Percentiles rank a stretch among this genome's conserved stretches.
These are phyloP conservation scores for Asparagopsis taxiformis DNA, from an alignment of 31 red algal genomes.

Conservation along the genomic window DNA sequence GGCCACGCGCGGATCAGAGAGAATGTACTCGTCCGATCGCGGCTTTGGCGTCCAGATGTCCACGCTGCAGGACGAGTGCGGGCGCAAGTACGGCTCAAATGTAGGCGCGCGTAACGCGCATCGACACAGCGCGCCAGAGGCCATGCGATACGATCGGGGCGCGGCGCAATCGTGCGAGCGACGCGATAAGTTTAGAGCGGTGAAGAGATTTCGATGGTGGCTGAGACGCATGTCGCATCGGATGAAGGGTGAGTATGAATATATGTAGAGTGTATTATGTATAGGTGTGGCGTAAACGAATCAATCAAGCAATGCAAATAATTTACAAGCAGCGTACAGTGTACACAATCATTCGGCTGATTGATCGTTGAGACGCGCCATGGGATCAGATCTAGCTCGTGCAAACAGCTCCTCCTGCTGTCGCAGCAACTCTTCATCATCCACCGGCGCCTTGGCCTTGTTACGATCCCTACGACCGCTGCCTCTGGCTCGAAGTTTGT, in stretches of 20 bases:
- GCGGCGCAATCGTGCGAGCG: not conserved
- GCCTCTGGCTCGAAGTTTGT: slow-evolving; percentile 29
- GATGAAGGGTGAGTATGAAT: slow-evolving; percentile 1
- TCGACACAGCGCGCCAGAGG: no score
- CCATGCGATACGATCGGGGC: not conserved
- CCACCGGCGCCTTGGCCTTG: slow-evolving; percentile 24
- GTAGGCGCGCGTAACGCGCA: no score
- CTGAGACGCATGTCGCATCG: not conserved
- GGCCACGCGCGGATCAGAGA: not conserved
- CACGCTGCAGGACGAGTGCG: not conserved
- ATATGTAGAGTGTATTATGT: no score
- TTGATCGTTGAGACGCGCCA: no score
- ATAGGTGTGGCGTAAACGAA: no score
- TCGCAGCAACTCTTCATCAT: slow-evolving; percentile 47
- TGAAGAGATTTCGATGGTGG: slow-evolving; percentile 4
- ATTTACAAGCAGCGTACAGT: no score
- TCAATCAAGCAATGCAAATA: no score
- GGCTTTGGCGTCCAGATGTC: not conserved
- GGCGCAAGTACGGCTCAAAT: no score
- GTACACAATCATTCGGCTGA: no score
- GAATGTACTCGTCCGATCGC: not conserved
- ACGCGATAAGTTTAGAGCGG: slow-evolving; percentile 7
- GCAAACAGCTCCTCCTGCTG: slow-evolving; percentile 78
- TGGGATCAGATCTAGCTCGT: slow-evolving; percentile 64
- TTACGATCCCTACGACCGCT: slow-evolving; percentile 28